phyloP scores from a whole-genome alignment of 305 asterid species.

The Solanum hybrid region DNA sequence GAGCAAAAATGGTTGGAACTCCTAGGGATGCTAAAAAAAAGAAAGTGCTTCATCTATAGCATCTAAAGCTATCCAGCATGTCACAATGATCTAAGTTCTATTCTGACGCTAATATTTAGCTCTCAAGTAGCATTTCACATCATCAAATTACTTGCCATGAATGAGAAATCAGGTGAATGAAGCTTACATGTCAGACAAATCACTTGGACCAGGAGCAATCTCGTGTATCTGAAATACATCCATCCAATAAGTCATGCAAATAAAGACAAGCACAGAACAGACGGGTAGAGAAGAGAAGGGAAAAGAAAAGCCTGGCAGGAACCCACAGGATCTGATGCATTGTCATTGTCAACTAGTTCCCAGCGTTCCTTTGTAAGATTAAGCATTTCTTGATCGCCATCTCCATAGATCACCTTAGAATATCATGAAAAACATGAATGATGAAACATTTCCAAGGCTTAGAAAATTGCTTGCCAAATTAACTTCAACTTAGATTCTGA shows the following conservation, averaged over 20 bases:
- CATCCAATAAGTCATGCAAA: background rate
- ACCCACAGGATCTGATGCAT: slow-evolving; percentile 17
- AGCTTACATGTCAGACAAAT: slow-evolving; percentile 10
- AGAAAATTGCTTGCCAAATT: background rate
- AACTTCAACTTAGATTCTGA: background rate
- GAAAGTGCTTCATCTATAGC: background rate
- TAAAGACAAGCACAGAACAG: background rate
- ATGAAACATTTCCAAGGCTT: background rate
- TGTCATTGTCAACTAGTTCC: slow-evolving; percentile 16
- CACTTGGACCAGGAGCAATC: background rate
- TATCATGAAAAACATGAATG: background rate
- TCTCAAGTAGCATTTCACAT: background rate
- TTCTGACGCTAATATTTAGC: background rate
- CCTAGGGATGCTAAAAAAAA: background rate
- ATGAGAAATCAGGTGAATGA: background rate
- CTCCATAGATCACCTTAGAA: slow-evolving; percentile 26
- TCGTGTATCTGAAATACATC: slow-evolving; percentile 4
- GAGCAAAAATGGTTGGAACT: background rate
- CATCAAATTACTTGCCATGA: background rate
- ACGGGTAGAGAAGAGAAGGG: background rate
- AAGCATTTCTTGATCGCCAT: slow-evolving; percentile 23
- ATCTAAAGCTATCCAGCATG: background rate
- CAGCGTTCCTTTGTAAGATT: slow-evolving; percentile 23
- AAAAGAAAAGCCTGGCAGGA: background rate
- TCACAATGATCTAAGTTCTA: background rate